Base-by-base conservation (phyloP, 805 yeast species). In the Schizosaccharomyces osmophilus region DNA sequence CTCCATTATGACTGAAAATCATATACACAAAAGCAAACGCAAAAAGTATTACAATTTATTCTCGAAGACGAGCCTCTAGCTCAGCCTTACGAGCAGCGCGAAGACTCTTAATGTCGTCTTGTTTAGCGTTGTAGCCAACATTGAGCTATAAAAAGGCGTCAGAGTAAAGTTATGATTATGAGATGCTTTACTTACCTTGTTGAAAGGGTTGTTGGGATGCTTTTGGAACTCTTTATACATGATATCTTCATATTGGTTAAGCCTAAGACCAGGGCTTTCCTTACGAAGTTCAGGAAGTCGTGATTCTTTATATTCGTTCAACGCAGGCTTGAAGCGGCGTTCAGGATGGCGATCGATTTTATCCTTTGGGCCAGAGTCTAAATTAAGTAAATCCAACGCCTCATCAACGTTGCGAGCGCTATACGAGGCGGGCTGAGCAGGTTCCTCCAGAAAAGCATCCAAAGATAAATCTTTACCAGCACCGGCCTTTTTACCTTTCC, bases 321-420 rank as follows among this genome's bases (percentile, higher is more conserved):
- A 75, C 0, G 95, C 95, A 31, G 90, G 87, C 74, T 85, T 86
- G 72, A 83, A 84, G 69, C 95, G 79, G 72, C 94, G 80, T 74
- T 86, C 95, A 9, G 95, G 95, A 67, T 86, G 95, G 71, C 87
- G 81, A 63, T 86, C 95, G 61, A 86, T 75, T 54, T 64, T 61
- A 11, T 60, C 54, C 5, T 60, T 64, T 19, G 65, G 64, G 17
- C 59, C 59, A 29, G 59, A 32, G 13, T 75, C 79, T 70, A 86
- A 75, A 4, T 85, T 77, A 68, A 86, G 75, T 3, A 94, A 94
- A 61, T 85, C 87, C 64, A 86, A 73, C 1, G 90, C 93, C 67
- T 79, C 79, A 65, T 86, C 94, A 57, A 86, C 76, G 68, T 89
- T 89, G 62, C 81, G 75, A 5, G 94, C 95, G 67, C 76, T 76